Conservation (phyloP, 306 rosid species). For the Dryas alaskensis region DNA sequence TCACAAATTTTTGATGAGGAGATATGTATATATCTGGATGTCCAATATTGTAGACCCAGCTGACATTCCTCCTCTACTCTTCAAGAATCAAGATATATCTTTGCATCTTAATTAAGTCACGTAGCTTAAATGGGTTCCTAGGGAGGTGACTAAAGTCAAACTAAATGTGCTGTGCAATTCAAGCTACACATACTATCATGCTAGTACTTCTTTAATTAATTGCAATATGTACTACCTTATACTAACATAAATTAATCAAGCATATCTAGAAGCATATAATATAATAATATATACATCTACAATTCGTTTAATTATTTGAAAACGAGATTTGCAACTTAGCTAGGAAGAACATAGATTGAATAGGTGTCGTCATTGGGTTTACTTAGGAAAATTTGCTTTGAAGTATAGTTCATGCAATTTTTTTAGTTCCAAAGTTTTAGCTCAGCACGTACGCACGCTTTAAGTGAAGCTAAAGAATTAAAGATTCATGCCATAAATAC, state of each 20-base stretch:
- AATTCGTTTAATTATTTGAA: not conserved
- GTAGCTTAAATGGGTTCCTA: not conserved
- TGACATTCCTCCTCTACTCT: conserved; percentile 29
- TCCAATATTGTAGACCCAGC: conserved; percentile 36
- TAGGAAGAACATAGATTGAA: not conserved
- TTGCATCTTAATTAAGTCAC: conserved; percentile 22
- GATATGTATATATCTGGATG: not conserved
- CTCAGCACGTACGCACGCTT: not conserved
- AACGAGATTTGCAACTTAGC: not conserved
- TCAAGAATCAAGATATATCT: conserved; percentile 8
- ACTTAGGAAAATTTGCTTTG: not conserved
- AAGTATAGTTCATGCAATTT: not conserved
- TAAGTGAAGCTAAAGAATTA: conserved; percentile 11
- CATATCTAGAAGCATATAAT: not conserved
- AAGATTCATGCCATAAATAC: not conserved
- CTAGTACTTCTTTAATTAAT: not conserved
- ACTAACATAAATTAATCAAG: not conserved
- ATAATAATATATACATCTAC: not conserved
- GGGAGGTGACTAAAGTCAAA: conserved; percentile 19
- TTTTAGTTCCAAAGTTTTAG: not conserved
- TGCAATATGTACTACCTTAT: not conserved
- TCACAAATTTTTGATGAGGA: not conserved
- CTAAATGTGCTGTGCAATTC: conserved; percentile 11
- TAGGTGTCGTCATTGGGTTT: not conserved
- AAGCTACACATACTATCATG: not conserved